Evolutionary conservation across 2,329 filamentous ascomycete genomes (phyloP), one percentile per base, ranked within the genome.

Genomic region (Teratosphaeria pseudoeucalypti): DNA sequence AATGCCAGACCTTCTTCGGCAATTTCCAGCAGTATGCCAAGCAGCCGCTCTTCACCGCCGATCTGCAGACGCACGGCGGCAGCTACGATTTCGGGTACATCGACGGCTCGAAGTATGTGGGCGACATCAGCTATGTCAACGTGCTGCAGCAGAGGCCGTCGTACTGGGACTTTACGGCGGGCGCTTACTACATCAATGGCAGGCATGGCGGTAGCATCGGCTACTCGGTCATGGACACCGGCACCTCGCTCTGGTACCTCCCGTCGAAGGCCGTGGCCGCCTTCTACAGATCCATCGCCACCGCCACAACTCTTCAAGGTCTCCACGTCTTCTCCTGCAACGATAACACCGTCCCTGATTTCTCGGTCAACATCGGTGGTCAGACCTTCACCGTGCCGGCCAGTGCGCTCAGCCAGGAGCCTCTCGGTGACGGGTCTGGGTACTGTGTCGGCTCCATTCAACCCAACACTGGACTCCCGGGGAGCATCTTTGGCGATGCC

Each of bases 391-490:
- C 76, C 23, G 73, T 84, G 19, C 80, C 82, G 2, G 82, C 81
- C 34, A 71, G 72, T 56, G 77, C 79, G 70, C 78, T 85, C 74
- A 84, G 83, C 71, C 82, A 79, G 66, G 73, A 78, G 0, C 75
- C 78, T 6, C 61, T 76, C 55, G 61, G 68, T 9, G 73, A 72
- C n/a, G 70, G 70, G 39, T 72, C 67, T 19, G 70, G 70, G 39
- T 72, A 67, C 59, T 94, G 90, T 79, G 92, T 83, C 72, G 89
- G 89, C 58, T 89, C 89, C 55, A 81, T 95, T 63, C 90, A 94
- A 78, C 79, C 74, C 63, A 78, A 81, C 66, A 68, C 73, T 1
- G 81, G 79, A n/a, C 73, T 86, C 54, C 79, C 79, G 6, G 79
- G 86, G 63, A 83, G 80, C 59, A 90, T 95, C 68, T 82, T 92